phyloP scores from a whole-genome alignment of 1,139 yeast species.

The Diutina sp. region DNA sequence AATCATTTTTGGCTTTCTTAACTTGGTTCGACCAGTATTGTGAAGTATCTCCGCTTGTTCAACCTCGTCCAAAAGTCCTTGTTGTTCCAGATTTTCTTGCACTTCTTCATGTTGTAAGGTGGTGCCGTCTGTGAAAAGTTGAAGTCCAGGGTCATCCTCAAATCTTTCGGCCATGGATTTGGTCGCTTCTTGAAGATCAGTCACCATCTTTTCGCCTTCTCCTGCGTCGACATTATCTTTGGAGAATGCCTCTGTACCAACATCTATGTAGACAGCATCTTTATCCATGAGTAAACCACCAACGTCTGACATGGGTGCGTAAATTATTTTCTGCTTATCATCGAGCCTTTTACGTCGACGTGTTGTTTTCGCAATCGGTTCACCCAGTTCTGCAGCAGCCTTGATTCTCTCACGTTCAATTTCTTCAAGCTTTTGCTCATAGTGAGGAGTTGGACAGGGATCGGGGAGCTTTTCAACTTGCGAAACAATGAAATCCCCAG shows the following conservation, averaged over 20 bases:
- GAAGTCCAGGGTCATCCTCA: constrained; percentile 57
- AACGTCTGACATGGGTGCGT: constrained; percentile 99
- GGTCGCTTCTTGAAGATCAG: constrained; percentile 62
- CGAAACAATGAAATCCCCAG: constrained; percentile 74
- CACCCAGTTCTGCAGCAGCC: constrained; percentile 49
- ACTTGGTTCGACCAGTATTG: constrained; percentile 39
- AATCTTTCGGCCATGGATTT: constrained; percentile 51
- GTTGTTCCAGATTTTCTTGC: constrained; percentile 16
- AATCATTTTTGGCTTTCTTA: constrained; percentile 50
- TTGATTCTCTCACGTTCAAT: constrained; percentile 58
- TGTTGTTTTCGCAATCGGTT: constrained; percentile 35
- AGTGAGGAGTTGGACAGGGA: constrained; percentile 97
- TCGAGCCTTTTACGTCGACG: constrained; percentile 73
- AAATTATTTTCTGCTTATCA: constrained; percentile 85
- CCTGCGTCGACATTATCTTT: constrained; percentile 55
- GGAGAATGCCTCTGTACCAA: constrained; percentile 53
- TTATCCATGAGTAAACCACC: constrained; percentile 96
- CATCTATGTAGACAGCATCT: constrained; percentile 93
- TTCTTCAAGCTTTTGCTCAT: constrained; percentile 75
- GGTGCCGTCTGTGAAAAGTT: constrained; percentile 51
- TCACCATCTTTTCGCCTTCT: constrained; percentile 73
- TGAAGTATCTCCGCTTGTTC: constrained; percentile 10
- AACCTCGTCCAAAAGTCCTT: constrained; percentile 12
- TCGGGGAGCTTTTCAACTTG: constrained; percentile 86
- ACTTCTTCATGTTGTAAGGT: constrained; percentile 29